These are phyloP conservation scores for Moelleriella libera DNA, from an alignment of 2,329 filamentous ascomycete genomes.

Conservation along the genomic window DNA sequence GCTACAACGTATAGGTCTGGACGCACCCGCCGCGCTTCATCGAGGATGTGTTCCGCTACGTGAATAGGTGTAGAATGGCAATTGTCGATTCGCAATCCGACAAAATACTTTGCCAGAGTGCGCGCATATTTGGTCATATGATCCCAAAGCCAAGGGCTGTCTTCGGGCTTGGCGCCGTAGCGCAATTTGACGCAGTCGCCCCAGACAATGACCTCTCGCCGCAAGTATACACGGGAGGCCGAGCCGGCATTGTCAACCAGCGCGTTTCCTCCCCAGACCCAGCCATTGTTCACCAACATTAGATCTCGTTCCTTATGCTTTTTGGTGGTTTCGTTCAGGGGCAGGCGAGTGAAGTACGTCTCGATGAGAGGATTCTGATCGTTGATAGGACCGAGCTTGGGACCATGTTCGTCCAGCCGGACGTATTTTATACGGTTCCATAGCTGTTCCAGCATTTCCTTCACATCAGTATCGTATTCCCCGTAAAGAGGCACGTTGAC, in stretches of 20 bases:
- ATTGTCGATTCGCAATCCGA: slow-evolving; percentile 93
- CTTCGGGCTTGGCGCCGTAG: slow-evolving; percentile 66
- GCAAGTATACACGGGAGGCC: slow-evolving; percentile 81
- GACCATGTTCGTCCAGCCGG: slow-evolving; percentile 82
- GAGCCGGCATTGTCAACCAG: slow-evolving; percentile 88
- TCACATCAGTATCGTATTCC: slow-evolving; percentile 77
- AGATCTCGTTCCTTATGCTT: slow-evolving; percentile 64
- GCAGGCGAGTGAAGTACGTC: slow-evolving; percentile 85
- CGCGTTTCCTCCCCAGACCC: slow-evolving; percentile 97
- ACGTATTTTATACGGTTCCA: slow-evolving; percentile 94
- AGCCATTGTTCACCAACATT: slow-evolving; percentile 87
- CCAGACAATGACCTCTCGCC: slow-evolving; percentile 94
- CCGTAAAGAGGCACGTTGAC: slow-evolving; percentile 80
- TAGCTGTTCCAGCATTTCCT: slow-evolving; percentile 76
- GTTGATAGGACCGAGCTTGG: slow-evolving; percentile 69
- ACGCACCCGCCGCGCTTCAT: slow-evolving; percentile 78
- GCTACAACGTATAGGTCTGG: slow-evolving; percentile 86
- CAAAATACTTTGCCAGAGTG: slow-evolving; percentile 87
- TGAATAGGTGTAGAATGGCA: slow-evolving; percentile 92
- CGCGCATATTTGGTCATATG: slow-evolving; percentile 90
- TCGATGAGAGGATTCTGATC: slow-evolving; percentile 73
- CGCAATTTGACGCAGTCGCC: slow-evolving; percentile 95
- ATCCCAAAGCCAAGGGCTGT: slow-evolving; percentile 90
- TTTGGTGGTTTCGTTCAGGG: slow-evolving; percentile 61
- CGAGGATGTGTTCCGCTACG: slow-evolving; percentile 87